Base-by-base conservation (phyloP, 2,329 filamentous ascomycete species). In the Colletotrichum scovillei region DNA sequence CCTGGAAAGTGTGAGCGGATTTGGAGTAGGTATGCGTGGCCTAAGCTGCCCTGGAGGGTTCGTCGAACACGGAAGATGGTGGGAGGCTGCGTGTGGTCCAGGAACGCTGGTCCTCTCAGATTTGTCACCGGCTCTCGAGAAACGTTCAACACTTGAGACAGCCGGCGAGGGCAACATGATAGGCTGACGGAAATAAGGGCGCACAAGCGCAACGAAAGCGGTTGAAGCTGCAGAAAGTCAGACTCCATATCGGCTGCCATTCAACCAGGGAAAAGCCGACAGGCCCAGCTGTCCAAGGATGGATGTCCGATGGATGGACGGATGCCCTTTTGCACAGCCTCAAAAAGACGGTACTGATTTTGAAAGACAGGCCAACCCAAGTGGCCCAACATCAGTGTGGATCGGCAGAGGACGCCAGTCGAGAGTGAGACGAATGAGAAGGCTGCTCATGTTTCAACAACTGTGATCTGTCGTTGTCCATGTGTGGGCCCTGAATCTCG, bases 31-130 rank as follows among this genome's bases (percentile, higher is more conserved):
- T 8, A 49, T 57, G 26, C 26, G 63, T 66, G 67, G 57, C n/a
- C 62, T 49, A 58, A 67, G 68, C 63, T 72, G 52, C 63, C 63
- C 67, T 67, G 72, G 68, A 74, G 72, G 46, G 72, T 63, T 67
- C 67, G 57, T 63, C 67, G 67, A 67, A 67, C 62, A 58, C 67
- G 57, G 62, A 66, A 28, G 56, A 46, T 28, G 70, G 53, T 30
- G 53, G 53, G 59, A 30, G 19, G 35, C 24, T 35, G 60, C 32
- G 42, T 55, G 46, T 65, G 67, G 46, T 26, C 67, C 55, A 73
- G 67, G 70, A 70, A 66, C 60, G 60, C 32, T 30, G 35, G 56
- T 55, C 63, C 16, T 53, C 30, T 59, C 46, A 26, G 46, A 57
- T 57, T 68, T 70, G 70, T 70, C 56, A 57, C 46, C 55, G 66